Evolutionary conservation across 169 alveolate genomes (phyloP).

Genomic region (Plasmodium gaboni): DNA sequence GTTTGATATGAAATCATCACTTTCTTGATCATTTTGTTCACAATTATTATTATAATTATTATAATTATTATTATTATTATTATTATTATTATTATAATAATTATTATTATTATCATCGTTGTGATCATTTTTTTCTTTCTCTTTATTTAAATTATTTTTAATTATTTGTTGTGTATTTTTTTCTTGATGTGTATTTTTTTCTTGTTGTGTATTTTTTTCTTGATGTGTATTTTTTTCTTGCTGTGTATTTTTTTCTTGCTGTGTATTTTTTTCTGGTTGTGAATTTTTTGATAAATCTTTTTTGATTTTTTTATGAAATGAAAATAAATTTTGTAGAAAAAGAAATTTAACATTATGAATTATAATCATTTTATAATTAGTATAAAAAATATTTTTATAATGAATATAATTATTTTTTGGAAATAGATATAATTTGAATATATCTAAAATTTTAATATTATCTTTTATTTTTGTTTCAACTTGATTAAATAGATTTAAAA

Average conservation of each 20-base stretch:
- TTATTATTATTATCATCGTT: neutral
- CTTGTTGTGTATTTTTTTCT: neutral
- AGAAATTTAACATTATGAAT: conserved; percentile 26
- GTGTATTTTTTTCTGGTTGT: neutral
- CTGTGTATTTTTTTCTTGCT: neutral
- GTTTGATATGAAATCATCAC: too few relatives aligned
- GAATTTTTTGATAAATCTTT: neutral
- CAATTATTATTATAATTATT: too few relatives aligned
- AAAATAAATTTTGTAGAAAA: conserved; percentile 25
- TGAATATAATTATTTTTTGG: neutral
- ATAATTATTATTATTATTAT: neutral
- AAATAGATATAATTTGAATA: conserved; percentile 33
- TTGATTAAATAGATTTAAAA: neutral
- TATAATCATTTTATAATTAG: conserved; percentile 25
- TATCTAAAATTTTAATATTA: conserved; percentile 15
- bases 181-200: neutral
- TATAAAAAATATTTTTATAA: conserved; percentile 36
- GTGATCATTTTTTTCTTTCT: neutral
- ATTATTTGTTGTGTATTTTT: neutral
- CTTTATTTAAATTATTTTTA: neutral
- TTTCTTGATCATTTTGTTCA: too few relatives aligned
- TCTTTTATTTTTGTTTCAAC: conserved; percentile 3
- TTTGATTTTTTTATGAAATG: conserved; percentile 9
- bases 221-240: neutral
- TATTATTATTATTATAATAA: neutral